phyloP scores from a whole-genome alignment of 768 basidiomycete genomes.

The Hebeloma cylindrosporum region DNA sequence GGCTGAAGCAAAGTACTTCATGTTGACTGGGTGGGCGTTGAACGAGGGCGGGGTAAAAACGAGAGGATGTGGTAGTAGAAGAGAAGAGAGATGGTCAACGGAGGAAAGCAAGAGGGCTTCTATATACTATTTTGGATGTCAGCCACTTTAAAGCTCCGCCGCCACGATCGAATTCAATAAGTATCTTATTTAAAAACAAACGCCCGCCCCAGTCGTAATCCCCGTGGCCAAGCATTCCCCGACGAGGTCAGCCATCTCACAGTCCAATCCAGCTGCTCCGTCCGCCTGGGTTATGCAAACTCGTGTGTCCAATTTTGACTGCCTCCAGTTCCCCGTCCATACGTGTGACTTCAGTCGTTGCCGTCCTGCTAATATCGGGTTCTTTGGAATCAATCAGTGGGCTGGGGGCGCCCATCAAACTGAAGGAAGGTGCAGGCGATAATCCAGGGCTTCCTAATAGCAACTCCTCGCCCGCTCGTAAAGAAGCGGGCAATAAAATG shows the following conservation, averaged over 20 bases:
- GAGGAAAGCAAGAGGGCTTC: conserved; percentile 1
- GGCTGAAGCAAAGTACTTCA: conserved; percentile 39
- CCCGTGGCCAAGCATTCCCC: conserved; percentile 1
- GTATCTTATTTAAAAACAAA: too few species aligned
- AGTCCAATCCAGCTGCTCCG: conserved; percentile 93
- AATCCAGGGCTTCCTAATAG: conserved; percentile 16
- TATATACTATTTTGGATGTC: conserved; percentile 28
- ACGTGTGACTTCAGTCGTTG: conserved; percentile 11
- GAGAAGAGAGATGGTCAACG: conserved; percentile 8
- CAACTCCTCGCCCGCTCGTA: conserved; percentile 32
- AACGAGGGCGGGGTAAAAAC: conserved; percentile 7
- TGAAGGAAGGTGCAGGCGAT: conserved; percentile 22
- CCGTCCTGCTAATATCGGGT: conserved; percentile 22
- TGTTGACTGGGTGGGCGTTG: conserved; percentile 22
- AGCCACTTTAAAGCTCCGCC: conserved; percentile 34
- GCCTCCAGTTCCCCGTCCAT: conserved; percentile 36
- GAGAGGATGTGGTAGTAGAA: conserved; percentile 3
- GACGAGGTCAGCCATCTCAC: conserved; percentile 20
- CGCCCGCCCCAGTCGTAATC: neutral
- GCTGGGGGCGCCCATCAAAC: conserved; percentile 45
- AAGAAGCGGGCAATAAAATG: conserved; percentile 55
- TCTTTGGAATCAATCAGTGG: conserved; percentile 73
- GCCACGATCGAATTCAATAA: conserved; percentile 26
- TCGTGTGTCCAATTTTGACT: conserved; percentile 94
- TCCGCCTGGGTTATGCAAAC: conserved; percentile 88